A percentile compares a stretch with the other conserved stretches of the same genome.
phyloP scores from a whole-genome alignment of 202 grass and related monocot species.

The Elaeis oleifera region DNA sequence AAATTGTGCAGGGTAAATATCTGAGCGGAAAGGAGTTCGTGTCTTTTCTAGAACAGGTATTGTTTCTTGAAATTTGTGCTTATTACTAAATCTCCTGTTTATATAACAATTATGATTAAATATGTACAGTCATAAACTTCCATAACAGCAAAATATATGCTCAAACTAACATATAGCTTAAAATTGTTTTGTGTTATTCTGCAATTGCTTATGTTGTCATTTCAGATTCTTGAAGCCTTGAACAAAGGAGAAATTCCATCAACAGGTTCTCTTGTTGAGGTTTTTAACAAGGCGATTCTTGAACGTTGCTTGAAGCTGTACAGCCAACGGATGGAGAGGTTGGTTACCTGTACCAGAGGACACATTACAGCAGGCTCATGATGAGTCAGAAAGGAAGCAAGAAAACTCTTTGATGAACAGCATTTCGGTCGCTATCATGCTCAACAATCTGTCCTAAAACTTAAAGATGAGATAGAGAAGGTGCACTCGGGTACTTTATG shows the following conservation, averaged over 20 bases:
- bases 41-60: constrained; percentile 68
- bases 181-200: not conserved
- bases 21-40: constrained; percentile 87
- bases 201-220: not conserved
- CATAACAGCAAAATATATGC: too few species aligned
- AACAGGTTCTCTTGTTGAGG: constrained; percentile 81
- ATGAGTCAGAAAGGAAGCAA: constrained; percentile 38
- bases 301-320: constrained; percentile 78
- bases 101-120: too few species aligned
- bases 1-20: constrained; percentile 76
- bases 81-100: not conserved
- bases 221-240: constrained; percentile 82
- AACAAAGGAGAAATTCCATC: constrained; percentile 97
- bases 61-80: not conserved
- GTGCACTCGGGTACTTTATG: constrained; percentile 21
- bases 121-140: too few species aligned
- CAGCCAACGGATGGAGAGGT: constrained; percentile 46
- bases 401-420: constrained; percentile 55
- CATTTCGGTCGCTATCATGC: constrained; percentile 89
- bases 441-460: constrained; percentile 49
- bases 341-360: constrained; percentile 49
- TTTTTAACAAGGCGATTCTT: constrained; percentile 89
- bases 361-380: constrained; percentile 52
- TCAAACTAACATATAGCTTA: too few species aligned
- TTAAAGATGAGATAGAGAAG: constrained; percentile 83